Percentiles rank a stretch among this genome's conserved stretches.
Conservation (phyloP, 768 basidiomycete genomes). For the Symmetrospora coprosmae region DNA sequence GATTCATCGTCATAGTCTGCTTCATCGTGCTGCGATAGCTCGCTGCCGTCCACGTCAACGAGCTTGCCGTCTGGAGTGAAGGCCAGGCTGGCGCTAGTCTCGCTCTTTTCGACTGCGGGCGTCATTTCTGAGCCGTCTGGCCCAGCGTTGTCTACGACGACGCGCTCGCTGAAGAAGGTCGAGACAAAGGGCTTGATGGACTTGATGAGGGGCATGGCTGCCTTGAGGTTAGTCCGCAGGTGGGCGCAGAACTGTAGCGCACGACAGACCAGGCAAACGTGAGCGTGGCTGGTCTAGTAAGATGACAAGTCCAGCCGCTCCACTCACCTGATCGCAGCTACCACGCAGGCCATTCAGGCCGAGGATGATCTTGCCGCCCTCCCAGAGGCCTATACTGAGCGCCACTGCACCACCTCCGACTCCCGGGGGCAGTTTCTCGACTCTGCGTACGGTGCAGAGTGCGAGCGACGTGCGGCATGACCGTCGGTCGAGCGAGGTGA, state of each 20-base stretch:
- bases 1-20: no score
- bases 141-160: slow-evolving; percentile 28
- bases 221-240: slow-evolving; percentile 74
- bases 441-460: slow-evolving; percentile 76
- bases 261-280: not conserved
- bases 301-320: no score
- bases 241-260: slow-evolving; percentile 75
- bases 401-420: slow-evolving; percentile 77
- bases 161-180: slow-evolving; percentile 77
- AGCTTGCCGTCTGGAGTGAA: slow-evolving; percentile 30
- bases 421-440: slow-evolving; percentile 76
- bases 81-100: slow-evolving; percentile 28
- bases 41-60: not conserved
- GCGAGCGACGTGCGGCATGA: slow-evolving; percentile 84
- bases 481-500: slow-evolving; percentile 77
- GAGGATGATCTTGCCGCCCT: slow-evolving; percentile 78
- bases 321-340: slow-evolving; percentile 46
- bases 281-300: not conserved
- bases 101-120: slow-evolving; percentile 36
- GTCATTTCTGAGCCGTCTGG: slow-evolving; percentile 37
- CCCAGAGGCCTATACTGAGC: slow-evolving; percentile 85
- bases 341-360: slow-evolving; percentile 86
- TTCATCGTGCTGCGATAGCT: not conserved
- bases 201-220: slow-evolving; percentile 86
- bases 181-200: slow-evolving; percentile 73